Base-by-base conservation (phyloP, 2,329 filamentous ascomycete genomes). In the Pyrenophora tritici-repentis region DNA sequence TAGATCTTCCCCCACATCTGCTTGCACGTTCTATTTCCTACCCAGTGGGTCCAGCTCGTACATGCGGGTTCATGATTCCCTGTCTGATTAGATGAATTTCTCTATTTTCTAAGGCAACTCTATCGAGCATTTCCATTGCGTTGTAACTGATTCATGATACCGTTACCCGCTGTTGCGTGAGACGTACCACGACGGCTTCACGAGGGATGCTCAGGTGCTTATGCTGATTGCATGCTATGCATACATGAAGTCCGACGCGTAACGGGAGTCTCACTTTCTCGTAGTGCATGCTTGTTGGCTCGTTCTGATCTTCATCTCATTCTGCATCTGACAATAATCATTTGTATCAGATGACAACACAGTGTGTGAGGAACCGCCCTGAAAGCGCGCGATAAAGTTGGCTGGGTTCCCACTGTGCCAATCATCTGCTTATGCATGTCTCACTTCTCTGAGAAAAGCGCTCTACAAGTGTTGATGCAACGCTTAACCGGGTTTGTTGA, bases 111-210 rank as follows among this genome's bases (percentile, higher is more conserved):
- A 12, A 29, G 9, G 9, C 10, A 29, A 29, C 7, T 34, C n/a
- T 3, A 20, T 18, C n/a, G 13, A 26, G 12, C n/a, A n/a, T 29
- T 14, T 39, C 12, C 16, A 17, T 7, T 5, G 8, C 18, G 12
- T 24, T 26, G 33, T 16, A 12, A n/a, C 20, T 37, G 32, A 32
- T 46, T 16, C 9, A 31, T 14, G 29, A 12, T 37, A 24, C 29
- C 10, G 18, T 10, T 8, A 13, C 33, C 29, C 13, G 33, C 43
- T 26, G 26, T 36, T 38, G 29, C 34, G 10, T 32, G n/a, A 14
- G 42, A 31, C 17, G 44, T 44, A 17, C 14, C 44, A 52, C 22
- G 17, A 26, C 18, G 32, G n/a, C 38, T 26, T 34, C 26, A 37
- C 26, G 33, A 13, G 26, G n/a, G 9, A 42, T 33, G n/a, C 22